Base-by-base conservation (phyloP, 1,284 basidiomycete species). In the Cryptococcus neoformans region DNA sequence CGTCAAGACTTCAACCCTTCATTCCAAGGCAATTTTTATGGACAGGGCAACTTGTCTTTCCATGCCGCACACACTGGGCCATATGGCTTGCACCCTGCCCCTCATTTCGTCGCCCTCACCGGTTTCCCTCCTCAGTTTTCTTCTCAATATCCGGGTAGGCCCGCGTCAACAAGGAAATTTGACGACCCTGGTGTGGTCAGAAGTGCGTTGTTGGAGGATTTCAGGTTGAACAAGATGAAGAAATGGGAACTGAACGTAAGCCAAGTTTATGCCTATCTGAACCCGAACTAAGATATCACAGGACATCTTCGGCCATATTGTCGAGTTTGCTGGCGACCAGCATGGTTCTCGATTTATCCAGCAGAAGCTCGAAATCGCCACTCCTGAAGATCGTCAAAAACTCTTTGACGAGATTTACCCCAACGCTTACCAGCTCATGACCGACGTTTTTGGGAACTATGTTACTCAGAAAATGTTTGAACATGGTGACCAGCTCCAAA, bases 401-500 rank as follows among this genome's bases (percentile, higher is more conserved):
- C 82, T 97, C n/a, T 98, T 95, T 65, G 86, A 90, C 54, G 96
- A 99, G 79, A 89, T 98, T 62, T 82, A 91, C 45, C 90, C 92
- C 10, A 85, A 87, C 68, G 83, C 87, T 2, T 78, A 91, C 49
- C 84, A 87, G 60, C 82, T 99, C 55, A 90, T 95, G 71, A 88
- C 88, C 63, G 93, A 98, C 70, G 92, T 98, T 44, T 99, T 97
- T 73, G 95, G 95, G 57, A 99, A 99, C 81, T 99, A 97, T 80
- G 86, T 90, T 68, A 86, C 97, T 57, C 95, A 99, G 77, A 97
- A 97, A 78, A 79, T 98, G 67, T 89, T 98, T 66, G 95, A 99
- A 74, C 84, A 89, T 69, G 93, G 95, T 28, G 88, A 86, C 14
- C 83, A 85, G 58, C 78, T 81, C 11, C 92, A 95, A 72, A 89